Evolutionary conservation across 1,284 basidiomycete species (phyloP).

Genomic region (Heterobasidion irregulare): DNA sequence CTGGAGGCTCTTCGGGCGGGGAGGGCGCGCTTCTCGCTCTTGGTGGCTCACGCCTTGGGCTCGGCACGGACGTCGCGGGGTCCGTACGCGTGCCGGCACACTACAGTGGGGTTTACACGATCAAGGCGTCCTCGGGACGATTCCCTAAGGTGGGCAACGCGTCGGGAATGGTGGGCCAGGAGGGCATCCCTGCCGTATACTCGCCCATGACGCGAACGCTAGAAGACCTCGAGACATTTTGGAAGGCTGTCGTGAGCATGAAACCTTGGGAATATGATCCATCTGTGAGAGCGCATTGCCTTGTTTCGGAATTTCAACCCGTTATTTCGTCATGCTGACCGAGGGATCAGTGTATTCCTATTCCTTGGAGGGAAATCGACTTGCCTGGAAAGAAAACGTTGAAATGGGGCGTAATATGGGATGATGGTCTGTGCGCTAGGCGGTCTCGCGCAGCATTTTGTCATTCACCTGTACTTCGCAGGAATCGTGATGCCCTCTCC

Average conservation of each 20-base stretch:
- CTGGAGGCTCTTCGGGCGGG: conserved; percentile 66
- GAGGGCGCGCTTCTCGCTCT: conserved; percentile 63
- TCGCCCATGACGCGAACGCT: conserved; percentile 68
- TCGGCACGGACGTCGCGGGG: conserved; percentile 69
- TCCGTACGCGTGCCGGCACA: conserved; percentile 69
- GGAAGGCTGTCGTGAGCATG: conserved; percentile 49
- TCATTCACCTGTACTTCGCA: conserved; percentile 7
- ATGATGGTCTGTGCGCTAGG: conserved; percentile 31
- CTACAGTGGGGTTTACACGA: conserved; percentile 58
- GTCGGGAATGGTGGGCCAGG: conserved; percentile 35
- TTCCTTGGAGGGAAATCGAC: conserved; percentile 47
- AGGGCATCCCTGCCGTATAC: conserved; percentile 47
- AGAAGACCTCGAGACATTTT: conserved; percentile 59
- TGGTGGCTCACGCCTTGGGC: conserved; percentile 64
- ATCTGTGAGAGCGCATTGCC: conserved; percentile 26
- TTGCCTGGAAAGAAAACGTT: conserved; percentile 33
- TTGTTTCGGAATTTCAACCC: neutral
- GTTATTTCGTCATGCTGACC: neutral
- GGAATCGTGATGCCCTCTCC: conserved; percentile 48
- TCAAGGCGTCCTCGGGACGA: conserved; percentile 38
- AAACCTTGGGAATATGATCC: conserved; percentile 54
- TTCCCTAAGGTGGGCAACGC: conserved; percentile 10
- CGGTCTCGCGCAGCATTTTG: too few relatives aligned
- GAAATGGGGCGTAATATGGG: conserved; percentile 47
- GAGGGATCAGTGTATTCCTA: conserved; percentile 33